Base-by-base conservation (phyloP, 495 filamentous ascomycete genomes). In the Penicillium fimorum region DNA sequence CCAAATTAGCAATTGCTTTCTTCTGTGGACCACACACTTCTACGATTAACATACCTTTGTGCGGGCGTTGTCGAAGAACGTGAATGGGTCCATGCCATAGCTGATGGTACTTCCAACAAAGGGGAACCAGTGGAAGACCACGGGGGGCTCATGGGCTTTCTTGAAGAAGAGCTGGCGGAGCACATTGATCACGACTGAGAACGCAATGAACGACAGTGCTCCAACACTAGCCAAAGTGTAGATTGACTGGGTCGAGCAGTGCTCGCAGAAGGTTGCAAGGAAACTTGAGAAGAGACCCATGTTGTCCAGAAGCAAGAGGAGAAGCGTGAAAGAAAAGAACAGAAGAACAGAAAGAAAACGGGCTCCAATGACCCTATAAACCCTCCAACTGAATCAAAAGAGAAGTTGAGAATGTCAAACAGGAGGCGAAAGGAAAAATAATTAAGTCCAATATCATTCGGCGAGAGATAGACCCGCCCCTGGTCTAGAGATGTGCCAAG, bases 151-250 rank as follows among this genome's bases (percentile, higher is more conserved):
- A 60, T 81, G 73, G 8, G 77, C 74, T 55, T 87, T 88, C 68
- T 81, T 86, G 74, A 87, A 85, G 32, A 92, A 71, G 10, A 91
- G 58, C 64, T 94, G 90, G 42, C 76, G 69, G 52, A 89, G 57
- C 48, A 92, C 84, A 63, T 92, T 92, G 68, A 87, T 11, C 27
- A 73, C 55, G 27, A 75, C 63, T 17, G 71, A 69, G 20, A 77
- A 32, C n/a, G 60, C 62, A 58, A 76, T 53, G 24, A 74, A 56
- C 10, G 69, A 71, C 42, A 74, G 43, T 4, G 63, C 41, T n/a
- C 63, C 70, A 7, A 68, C 58, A 2, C 54, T 55, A 47, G 46
- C 55, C 22, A 77, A 55, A 8, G 69, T 65, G 57, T 64, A 69
- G 47, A 68, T 53, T 37, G 74, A 74, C 57, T 67, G 65, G 29